A percentile compares a stretch with the other conserved stretches of the same genome.
Evolutionary conservation across 208 protist genomes (phyloP).

Genomic region (Trypanosoma cruzi): DNA sequence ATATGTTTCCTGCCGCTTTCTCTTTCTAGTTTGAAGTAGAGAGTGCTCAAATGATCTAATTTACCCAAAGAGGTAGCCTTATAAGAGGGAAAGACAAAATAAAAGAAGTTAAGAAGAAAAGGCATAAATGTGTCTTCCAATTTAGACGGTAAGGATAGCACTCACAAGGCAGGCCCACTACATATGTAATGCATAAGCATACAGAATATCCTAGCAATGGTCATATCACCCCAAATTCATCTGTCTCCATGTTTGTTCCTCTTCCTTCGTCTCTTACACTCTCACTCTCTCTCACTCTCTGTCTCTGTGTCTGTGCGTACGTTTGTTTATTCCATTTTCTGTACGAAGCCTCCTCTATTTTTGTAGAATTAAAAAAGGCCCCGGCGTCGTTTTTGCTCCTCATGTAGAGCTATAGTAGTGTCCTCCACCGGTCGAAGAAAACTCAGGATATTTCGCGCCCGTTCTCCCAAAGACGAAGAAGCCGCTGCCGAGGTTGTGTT

Average conservation of each 20-base stretch:
- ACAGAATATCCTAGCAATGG: no score
- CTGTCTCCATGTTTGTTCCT: not conserved
- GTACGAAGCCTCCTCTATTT: not conserved
- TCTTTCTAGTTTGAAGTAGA: not conserved
- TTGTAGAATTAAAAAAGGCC: not conserved
- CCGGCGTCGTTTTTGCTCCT: not conserved
- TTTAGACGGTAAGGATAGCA: no score
- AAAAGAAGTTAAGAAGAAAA: no score
- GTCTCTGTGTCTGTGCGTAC: not conserved
- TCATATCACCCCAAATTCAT: not conserved
- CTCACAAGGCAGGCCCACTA: no score
- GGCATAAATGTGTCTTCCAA: no score
- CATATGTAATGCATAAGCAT: no score
- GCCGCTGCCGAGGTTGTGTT: not conserved
- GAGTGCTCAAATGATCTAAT: no score
- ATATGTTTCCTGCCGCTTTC: not conserved
- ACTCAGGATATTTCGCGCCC: constrained; percentile 5
- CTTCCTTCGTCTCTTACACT: not conserved
- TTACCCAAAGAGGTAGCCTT: no score
- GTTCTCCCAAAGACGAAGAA: not conserved
- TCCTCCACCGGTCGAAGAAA: constrained; percentile 14
- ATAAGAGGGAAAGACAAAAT: no score
- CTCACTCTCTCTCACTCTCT: not conserved
- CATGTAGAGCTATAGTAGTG: constrained; percentile 1
- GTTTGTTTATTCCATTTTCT: not conserved